Evolutionary conservation across 1,284 basidiomycete genomes (phyloP), one percentile per base, ranked within the genome.

Genomic region (Ceratobasidium sp.): DNA sequence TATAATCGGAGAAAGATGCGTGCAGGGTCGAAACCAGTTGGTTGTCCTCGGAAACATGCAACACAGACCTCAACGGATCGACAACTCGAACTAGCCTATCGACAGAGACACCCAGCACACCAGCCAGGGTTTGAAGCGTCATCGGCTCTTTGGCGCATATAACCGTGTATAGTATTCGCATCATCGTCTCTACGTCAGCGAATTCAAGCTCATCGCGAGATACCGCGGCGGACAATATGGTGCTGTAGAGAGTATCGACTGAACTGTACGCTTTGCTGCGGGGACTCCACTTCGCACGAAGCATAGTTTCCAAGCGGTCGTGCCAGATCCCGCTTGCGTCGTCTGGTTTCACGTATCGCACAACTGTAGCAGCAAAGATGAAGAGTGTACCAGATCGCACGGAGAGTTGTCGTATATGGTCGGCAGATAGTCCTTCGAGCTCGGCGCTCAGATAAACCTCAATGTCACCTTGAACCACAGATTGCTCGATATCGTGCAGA

Each of bases 401-500:
- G 6, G 69, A 60, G 10, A 79, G 62, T 7, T 50, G 20, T 38
- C 38, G 20, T 3, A 79, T 38, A 18, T 74, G 59, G 12, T 79
- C 77, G 23, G n/a, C 41, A 27, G 44, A 35, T 23, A 59, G 23
- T 3, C n/a, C 12, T 7, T 27, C 30, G 16, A 79, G 76, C 35
- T 41, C 52, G 16, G 33, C 35, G 27, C 50, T 41, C 0, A 79
- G 59, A 62, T 73, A 79, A 8, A 67, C 59, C n/a, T 60, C 54
- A 33, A 79, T 79, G 33, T 79, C 78, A 0, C 46, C 50, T 27
- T 67, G 62, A 5, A 78, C 76, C 1, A 78, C 35, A 16, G 78
- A 73, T 77, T n/a, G n/a, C n/a, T n/a, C n/a, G n/a, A n/a, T n/a
- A n/a, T n/a, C n/a, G n/a, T n/a, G n/a, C n/a, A n/a, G 59, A 38